Base-by-base conservation (phyloP, 495 filamentous ascomycete species). In the Penicillium roqueforti region DNA sequence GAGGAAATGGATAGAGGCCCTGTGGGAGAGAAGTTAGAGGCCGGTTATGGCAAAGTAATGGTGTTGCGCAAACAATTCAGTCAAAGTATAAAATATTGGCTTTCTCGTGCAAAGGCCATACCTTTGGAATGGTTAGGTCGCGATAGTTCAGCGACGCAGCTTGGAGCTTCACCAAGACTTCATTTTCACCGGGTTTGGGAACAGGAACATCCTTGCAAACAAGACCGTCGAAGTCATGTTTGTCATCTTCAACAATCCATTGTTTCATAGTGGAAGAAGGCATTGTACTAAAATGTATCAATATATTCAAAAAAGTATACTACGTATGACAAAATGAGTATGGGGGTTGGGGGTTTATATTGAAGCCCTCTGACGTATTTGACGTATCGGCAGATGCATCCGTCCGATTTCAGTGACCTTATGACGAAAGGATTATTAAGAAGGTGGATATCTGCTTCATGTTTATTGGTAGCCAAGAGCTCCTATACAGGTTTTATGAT, bases 131-230 rank as follows among this genome's bases (percentile, higher is more conserved):
- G 56, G 87, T 79, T 46, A 92, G 70, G 61, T 93, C 90, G 48
- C 90, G 83, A 71, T 87, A 95, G 68, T 95, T 95, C 50, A 95
- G 75, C 2, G 90, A 91, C 1, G 82, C 86, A 19, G 80, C 88
- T 51, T 84, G 76, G 13, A 92, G 73, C 70, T 85, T 85, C 61
- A 95, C 83, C n/a, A 92, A 74, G 3, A 90, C 85, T 34, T 91
- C 86, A 47, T 80, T 79, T 34, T 88, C 86, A 39, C 84, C 84
- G 6, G 84, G 59, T 51, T 81, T 65, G 10, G 87, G 86, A 34
- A 90, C 61, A 0, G 77, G 66, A 0, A 68, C 77, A 10, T 77
- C 77, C 43, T 73, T 55, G 57, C 76, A 80, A 58, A 81, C 76
- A 36, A 90, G 77, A 46, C 75, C 80, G 53, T 85, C 82, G 59